Evolutionary conservation across 805 yeast species (phyloP), one percentile per base, ranked within the genome.

Genomic region (Monosporozyma yasuniensis): DNA sequence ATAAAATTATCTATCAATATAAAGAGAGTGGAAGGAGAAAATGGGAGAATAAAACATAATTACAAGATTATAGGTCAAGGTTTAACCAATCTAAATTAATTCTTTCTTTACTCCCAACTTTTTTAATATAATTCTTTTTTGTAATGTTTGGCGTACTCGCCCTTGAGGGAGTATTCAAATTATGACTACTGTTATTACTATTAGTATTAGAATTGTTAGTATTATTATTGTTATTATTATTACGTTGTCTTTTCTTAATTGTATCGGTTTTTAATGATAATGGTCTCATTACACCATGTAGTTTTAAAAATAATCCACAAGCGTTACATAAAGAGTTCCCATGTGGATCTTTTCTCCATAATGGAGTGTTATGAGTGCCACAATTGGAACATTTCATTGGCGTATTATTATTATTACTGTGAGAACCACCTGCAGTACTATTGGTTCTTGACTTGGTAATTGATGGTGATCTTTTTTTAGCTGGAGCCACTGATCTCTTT

Each of bases 241-340:
- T 66, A 38, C 96, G 72, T 64, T 87, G 93, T 55, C 97, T 75
- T 66, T 88, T 87, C 67, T 89, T 89, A 54, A 91, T 90, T 2
- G 88, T 90, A 64, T 90, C 96, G 0, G 96, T 87, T 63, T 90
- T 89, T 59, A 89, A 73, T 18, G 93, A 83, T 47, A 90, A 72
- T 1, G 98, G 98, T 50, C 98, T 72, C 52, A 86, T 93, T 3
- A 87, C 91, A 8, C 97, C 98, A 61, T 91, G 97, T 19, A 90
- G 72, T 65, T 91, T 91, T 58, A 85, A 74, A 61, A 90, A 90
- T 55, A 91, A 72, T 0, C 98, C 98, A 70, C 98, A 90, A 0
- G 98, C 98, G 66, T 90, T 90, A 68, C 98, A 90, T 53, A 91
- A 70, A 0, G 96, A 93, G 60, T 86, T 83, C 1, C 97, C 97